Percentiles rank a stretch among this genome's conserved stretches.
phyloP scores from a whole-genome alignment of 371 early-diverging fungal genomes.

The Saksenaea oblongispora region DNA sequence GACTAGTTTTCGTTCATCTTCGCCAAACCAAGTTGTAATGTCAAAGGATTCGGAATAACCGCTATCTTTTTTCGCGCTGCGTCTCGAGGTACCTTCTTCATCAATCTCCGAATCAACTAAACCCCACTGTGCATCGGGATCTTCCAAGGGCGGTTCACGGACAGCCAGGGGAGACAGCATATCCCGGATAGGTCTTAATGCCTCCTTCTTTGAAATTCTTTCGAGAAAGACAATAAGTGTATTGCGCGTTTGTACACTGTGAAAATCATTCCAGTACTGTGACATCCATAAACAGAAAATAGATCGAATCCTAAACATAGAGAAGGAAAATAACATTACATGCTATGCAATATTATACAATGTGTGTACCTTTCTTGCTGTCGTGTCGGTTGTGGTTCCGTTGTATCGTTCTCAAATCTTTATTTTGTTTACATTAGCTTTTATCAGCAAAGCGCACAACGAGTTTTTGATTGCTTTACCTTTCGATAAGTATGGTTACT shows the following conservation, averaged over 20 bases:
- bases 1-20: neutral
- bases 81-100: conserved; percentile 1
- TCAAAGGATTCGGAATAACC: conserved; percentile 25
- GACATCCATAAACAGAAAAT: conserved; percentile 52
- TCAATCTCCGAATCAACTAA: conserved; percentile 28
- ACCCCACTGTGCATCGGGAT: conserved; percentile 50
- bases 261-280: conserved; percentile 57
- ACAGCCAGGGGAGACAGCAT: conserved; percentile 38
- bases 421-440: neutral
- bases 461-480: conserved; percentile 23
- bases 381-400: conserved; percentile 30
- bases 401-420: conserved; percentile 40
- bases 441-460: neutral
- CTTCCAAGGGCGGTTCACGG: conserved; percentile 43
- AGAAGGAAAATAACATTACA: conserved; percentile 21
- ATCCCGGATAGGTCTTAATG: conserved; percentile 42
- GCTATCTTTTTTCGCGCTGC: conserved; percentile 42
- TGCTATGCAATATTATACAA: neutral
- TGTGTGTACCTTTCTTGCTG: conserved; percentile 37
- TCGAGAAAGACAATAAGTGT: conserved; percentile 48
- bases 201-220: conserved; percentile 34
- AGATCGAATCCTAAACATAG: conserved; percentile 38
- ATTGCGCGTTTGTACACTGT: conserved; percentile 49
- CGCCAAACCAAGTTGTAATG: neutral
- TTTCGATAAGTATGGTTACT: conserved; percentile 44